These are phyloP conservation scores for Termitomyces sp. DNA, from an alignment of 768 basidiomycete genomes.

Conservation along the genomic window DNA sequence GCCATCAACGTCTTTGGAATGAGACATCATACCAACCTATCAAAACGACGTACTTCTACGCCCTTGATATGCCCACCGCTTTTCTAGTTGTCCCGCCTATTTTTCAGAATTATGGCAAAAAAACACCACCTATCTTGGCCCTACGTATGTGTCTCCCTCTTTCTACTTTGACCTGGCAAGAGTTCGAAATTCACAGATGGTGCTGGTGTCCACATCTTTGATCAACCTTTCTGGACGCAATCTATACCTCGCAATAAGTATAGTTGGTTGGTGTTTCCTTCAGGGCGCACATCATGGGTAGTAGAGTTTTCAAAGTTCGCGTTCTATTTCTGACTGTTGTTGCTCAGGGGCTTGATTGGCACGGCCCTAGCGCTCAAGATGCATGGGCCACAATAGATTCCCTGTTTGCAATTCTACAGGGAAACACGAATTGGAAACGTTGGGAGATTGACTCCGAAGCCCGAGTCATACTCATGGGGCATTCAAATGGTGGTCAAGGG, in stretches of 20 bases:
- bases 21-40: constrained; percentile 32
- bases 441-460: constrained; percentile 36
- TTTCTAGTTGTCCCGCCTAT: constrained; percentile 60
- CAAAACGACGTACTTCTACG: constrained; percentile 57
- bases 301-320: neutral
- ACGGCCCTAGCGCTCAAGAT: constrained; percentile 74
- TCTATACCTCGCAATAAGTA: constrained; percentile 53
- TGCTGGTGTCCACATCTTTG: constrained; percentile 74
- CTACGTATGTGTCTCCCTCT: constrained; percentile 46
- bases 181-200: constrained; percentile 53
- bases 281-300: constrained; percentile 86
- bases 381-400: constrained; percentile 62
- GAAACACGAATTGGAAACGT: constrained; percentile 30
- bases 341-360: constrained; percentile 85
- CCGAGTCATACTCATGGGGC: constrained; percentile 71
- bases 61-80: constrained; percentile 47
- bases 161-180: neutral
- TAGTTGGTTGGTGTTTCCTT: constrained; percentile 79
- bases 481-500: constrained; percentile 94
- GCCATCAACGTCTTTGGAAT: constrained; percentile 42
- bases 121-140: constrained; percentile 53
- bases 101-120: constrained; percentile 20
- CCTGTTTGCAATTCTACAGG: constrained; percentile 42
- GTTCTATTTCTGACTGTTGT: neutral
- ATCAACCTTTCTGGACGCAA: constrained; percentile 54